Evolutionary conservation across 2,329 filamentous ascomycete genomes (phyloP), one percentile per base, ranked within the genome.

Genomic region (Plectosphaerella sp.): DNA sequence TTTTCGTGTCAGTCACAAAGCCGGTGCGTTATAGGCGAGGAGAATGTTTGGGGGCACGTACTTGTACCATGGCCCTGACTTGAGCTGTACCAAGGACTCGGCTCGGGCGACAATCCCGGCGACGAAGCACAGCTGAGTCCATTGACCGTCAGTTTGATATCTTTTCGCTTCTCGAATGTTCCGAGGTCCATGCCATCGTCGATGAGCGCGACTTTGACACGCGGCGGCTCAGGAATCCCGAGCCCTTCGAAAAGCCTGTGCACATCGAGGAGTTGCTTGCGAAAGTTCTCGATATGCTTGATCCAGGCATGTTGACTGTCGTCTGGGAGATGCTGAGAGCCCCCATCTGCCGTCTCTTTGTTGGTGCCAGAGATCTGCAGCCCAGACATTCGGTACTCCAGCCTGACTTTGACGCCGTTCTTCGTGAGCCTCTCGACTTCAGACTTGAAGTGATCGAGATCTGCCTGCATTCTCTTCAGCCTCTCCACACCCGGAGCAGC

Each of bases 181-280:
- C 33, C 33, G 33, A 62, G 56, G 45, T 71, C 65, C 1, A 72
- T 62, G 4, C 70, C 70, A 36, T 73, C 69, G 49, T 74, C 70
- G 36, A 72, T 71, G 3, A 73, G 57, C 2, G 68, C 71, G 8
- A 72, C 57, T 16, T 59, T 63, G 52, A 68, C 59, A 28, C 16
- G 45, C 45, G 25, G 25, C 45, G 28, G 45, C 22, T 18, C 12
- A 35, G 22, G 53, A 35, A 36, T 8, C 33, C 33, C 33, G 8
- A 36, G 33, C 14, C 8, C 8, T 8, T 36, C 33, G 33, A 36
- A 14, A 14, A 36, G 33, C 33, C 14, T 8, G 33, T 36, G 33
- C 8, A 36, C 14, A 54, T 61, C 49, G 47, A 58, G 52, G 28
- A 64, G 53, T 4, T 59, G 39, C 15, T 28, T 48, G 11, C 54